phyloP scores from a whole-genome alignment of 306 rosid genomes.

The Cicer arietinum region DNA sequence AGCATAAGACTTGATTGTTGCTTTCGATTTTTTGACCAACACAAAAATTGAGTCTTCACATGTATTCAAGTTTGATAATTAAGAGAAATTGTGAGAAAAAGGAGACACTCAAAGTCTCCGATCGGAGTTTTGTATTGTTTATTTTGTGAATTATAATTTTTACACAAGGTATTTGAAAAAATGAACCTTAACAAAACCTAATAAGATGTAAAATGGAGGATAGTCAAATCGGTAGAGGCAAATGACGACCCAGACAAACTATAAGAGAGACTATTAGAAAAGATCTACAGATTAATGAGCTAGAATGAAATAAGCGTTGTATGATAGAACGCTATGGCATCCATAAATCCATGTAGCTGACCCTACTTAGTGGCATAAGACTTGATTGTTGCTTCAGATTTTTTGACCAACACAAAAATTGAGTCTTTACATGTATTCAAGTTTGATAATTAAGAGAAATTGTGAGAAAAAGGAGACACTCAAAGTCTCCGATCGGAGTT shows the following conservation, averaged over 20 bases:
- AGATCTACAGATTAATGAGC: too few relatives aligned
- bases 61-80: neutral
- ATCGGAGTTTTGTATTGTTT: neutral
- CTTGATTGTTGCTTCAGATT: too few relatives aligned
- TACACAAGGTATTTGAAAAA: neutral
- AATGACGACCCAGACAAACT: too few relatives aligned
- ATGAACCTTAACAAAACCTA: neutral
- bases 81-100: neutral
- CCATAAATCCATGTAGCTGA: too few relatives aligned
- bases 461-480: neutral
- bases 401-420: neutral
- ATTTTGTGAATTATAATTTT: neutral
- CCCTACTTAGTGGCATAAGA: too few relatives aligned
- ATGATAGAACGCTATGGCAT: too few relatives aligned
- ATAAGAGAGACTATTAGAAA: too few relatives aligned
- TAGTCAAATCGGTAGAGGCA: too few relatives aligned
- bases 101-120: neutral
- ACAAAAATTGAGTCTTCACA: neutral
- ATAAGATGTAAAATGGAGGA: neutral
- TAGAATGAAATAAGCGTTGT: too few relatives aligned
- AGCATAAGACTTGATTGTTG: too few relatives aligned
- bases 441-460: neutral
- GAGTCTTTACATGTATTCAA: neutral
- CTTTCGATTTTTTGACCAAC: neutral
- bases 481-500: neutral